A percentile compares a stretch with the other conserved stretches of the same genome.
These are phyloP conservation scores for Setaria viridis DNA, from an alignment of 202 grass and related monocot species.

Conservation along the genomic window DNA sequence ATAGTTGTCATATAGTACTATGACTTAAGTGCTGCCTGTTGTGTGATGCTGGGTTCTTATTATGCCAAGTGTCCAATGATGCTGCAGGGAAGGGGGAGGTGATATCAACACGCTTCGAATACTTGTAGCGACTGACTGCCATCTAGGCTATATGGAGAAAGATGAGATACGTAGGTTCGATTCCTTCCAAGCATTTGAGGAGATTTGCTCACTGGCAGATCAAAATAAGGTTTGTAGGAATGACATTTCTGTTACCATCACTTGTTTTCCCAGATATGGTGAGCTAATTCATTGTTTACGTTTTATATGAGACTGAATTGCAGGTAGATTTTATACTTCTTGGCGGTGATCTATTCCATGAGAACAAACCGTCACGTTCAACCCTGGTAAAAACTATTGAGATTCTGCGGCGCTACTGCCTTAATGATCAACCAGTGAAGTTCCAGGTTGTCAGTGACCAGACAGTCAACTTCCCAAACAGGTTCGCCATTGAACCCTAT, in stretches of 20 bases:
- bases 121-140: conserved; percentile 84
- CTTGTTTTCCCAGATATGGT: neutral
- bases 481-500: conserved; percentile 11
- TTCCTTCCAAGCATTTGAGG: conserved; percentile 89
- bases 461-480: conserved; percentile 53
- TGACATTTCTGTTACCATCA: neutral
- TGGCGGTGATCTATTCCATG: conserved; percentile 70
- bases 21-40: neutral
- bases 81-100: conserved; percentile 39
- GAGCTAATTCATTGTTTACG: neutral
- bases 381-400: conserved; percentile 65
- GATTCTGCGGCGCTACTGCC: conserved; percentile 57
- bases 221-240: conserved; percentile 69
- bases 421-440: conserved; percentile 56
- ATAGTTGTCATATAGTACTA: neutral
- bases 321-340: conserved; percentile 74
- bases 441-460: conserved; percentile 73
- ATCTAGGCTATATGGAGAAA: conserved; percentile 96
- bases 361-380: conserved; percentile 68
- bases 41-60: neutral
- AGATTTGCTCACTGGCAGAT: conserved; percentile 82
- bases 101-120: conserved; percentile 59
- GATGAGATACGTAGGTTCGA: conserved; percentile 91
- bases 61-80: neutral
- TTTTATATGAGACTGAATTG: neutral